Percentiles rank a stretch among this genome's conserved stretches.
Conservation (phyloP, 2,329 filamentous ascomycete species). For the Chalaropsis thielavioides region DNA sequence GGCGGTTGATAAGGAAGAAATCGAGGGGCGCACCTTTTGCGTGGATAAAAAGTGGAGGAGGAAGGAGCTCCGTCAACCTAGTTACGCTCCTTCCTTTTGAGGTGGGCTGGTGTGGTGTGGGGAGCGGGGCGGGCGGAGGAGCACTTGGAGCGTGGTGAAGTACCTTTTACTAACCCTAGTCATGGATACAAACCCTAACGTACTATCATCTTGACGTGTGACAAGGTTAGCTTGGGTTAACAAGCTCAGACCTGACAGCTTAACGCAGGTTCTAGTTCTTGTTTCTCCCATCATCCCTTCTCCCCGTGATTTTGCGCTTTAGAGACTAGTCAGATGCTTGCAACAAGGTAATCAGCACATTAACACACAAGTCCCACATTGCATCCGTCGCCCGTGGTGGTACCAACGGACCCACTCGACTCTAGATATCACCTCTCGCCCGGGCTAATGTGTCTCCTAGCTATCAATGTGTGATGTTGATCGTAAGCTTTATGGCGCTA, state of each 20-base stretch:
- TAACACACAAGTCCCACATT: neutral
- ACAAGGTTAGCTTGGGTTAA: too few relatives aligned
- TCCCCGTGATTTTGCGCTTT: too few relatives aligned
- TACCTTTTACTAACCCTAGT: neutral
- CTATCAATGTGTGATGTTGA: too few relatives aligned
- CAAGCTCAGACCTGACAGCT: neutral
- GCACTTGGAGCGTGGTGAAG: too few relatives aligned
- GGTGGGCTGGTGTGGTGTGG: too few relatives aligned
- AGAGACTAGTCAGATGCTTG: too few relatives aligned
- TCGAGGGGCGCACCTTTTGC: neutral
- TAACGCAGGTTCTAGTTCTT: neutral
- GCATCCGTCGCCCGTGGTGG: neutral
- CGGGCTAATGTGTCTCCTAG: too few relatives aligned
- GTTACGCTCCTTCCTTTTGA: neutral
- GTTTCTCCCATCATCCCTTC: constrained; percentile 14
- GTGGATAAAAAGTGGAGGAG: neutral
- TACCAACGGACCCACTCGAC: neutral
- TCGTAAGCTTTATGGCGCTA: neutral
- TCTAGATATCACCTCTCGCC: neutral
- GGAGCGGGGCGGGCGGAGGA: too few relatives aligned
- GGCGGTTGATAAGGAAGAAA: neutral
- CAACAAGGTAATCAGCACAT: too few relatives aligned
- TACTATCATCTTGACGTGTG: neutral
- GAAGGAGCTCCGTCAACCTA: neutral
- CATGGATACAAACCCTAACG: too few relatives aligned